These are phyloP conservation scores for Aspergillus clavatus DNA, from an alignment of 2,329 filamentous ascomycete species.

Conservation along the genomic window DNA sequence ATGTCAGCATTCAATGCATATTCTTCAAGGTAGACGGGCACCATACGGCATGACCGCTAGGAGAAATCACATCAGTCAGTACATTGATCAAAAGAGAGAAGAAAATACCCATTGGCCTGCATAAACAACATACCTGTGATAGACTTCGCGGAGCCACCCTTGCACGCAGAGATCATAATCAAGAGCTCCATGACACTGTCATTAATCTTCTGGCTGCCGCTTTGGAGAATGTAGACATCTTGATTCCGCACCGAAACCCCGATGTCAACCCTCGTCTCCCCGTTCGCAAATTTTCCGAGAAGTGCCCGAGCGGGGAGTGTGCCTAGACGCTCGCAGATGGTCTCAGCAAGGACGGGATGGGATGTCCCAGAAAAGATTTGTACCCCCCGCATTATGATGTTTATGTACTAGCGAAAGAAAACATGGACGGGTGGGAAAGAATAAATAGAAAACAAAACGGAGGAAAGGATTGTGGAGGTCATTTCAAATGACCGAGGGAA, in stretches of 20 bases:
- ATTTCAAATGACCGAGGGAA: conserved; percentile 11
- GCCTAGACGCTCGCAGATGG: conserved; percentile 62
- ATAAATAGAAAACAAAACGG: conserved; percentile 8
- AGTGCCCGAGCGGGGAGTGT: conserved; percentile 56
- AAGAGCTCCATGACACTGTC: conserved; percentile 98
- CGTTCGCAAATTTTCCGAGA: conserved; percentile 64
- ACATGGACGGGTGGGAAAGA: conserved; percentile 14
- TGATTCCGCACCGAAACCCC: conserved; percentile 79
- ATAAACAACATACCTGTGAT: conserved; percentile 68
- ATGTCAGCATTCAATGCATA: conserved; percentile 34
- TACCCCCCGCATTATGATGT: conserved; percentile 55
- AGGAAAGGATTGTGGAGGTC: conserved; percentile 2
- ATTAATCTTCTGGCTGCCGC: conserved; percentile 91
- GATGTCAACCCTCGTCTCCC: conserved; percentile 65
- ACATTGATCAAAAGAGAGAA: conserved; percentile 11
- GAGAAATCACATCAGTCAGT: conserved; percentile 5
- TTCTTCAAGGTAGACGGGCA: conserved; percentile 26
- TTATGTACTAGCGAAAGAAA: conserved; percentile 9
- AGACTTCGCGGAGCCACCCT: conserved; percentile 93
- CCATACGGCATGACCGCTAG: conserved; percentile 47
- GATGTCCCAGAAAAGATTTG: conserved; percentile 65
- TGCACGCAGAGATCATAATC: conserved; percentile 98
- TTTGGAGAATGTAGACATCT: conserved; percentile 98
- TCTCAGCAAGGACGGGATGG: conserved; percentile 59
- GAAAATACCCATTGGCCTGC: not conserved